phyloP scores from a whole-genome alignment of 169 alveolate species.

The Toxoplasma gondii region DNA sequence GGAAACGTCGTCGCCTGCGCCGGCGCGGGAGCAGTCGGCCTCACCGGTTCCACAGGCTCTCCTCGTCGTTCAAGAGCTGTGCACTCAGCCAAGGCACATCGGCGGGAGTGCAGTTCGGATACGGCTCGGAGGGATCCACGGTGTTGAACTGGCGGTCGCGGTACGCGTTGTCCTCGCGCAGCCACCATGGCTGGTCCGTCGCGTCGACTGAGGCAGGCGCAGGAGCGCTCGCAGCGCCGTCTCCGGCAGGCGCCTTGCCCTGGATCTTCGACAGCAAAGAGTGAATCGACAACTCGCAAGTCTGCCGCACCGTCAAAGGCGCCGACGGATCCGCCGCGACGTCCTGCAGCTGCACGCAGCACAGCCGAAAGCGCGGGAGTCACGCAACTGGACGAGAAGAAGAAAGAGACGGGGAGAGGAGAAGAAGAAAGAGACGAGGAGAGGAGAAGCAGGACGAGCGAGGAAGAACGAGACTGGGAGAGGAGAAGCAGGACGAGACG shows the following conservation, averaged over 20 bases:
- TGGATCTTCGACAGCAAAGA: not conserved
- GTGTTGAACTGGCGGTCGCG: conserved; percentile 20
- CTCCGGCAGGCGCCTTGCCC: not conserved
- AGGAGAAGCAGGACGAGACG: not conserved
- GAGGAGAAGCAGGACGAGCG: not conserved
- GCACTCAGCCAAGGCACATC: not conserved
- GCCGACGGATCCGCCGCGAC: not conserved
- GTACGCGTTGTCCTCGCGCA: not conserved
- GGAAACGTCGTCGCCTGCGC: no score
- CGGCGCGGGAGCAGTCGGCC: not conserved
- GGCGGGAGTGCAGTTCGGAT: not conserved
- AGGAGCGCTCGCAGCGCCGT: not conserved
- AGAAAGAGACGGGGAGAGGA: no score
- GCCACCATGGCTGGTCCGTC: not conserved
- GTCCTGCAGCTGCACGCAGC: not conserved
- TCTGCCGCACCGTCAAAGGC: not conserved
- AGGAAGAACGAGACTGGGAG: not conserved
- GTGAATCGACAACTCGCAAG: conserved; percentile 22
- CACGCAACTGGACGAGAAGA: no score
- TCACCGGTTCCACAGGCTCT: conserved; percentile 37
- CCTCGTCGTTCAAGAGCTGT: conserved; percentile 3
- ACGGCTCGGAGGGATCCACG: conserved; percentile 37
- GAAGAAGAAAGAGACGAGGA: not conserved
- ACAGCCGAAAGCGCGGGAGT: no score
- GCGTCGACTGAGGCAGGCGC: not conserved